Evolutionary conservation across 1,139 yeast species (phyloP).

Genomic region (Sugiyamaella neomexicana): DNA sequence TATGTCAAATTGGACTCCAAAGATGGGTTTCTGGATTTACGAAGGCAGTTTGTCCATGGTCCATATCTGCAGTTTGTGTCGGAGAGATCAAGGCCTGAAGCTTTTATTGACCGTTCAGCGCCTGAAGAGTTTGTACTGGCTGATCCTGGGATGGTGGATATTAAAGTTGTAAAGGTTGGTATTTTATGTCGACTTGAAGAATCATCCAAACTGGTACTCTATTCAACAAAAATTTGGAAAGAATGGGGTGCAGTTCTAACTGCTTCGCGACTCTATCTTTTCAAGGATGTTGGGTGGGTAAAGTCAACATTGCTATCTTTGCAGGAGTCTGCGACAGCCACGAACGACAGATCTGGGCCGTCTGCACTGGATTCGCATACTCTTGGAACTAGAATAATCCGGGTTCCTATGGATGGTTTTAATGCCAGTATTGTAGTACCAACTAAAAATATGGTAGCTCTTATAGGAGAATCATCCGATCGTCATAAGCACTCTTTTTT

Average conservation of each 20-base stretch:
- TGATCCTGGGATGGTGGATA: constrained; percentile 44
- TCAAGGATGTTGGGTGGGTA: constrained; percentile 45
- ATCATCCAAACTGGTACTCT: constrained; percentile 36
- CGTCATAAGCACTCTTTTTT: constrained; percentile 32
- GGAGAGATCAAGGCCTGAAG: constrained; percentile 42
- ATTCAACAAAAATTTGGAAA: constrained; percentile 40
- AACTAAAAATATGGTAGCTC: constrained; percentile 43
- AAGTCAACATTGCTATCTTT: constrained; percentile 21
- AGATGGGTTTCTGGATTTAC: constrained; percentile 34
- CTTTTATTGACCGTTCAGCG: constrained; percentile 34
- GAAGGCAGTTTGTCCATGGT: constrained; percentile 38
- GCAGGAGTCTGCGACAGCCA: background rate
- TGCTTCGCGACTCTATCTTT: constrained; percentile 44
- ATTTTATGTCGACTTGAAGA: constrained; percentile 42
- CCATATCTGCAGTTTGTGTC: constrained; percentile 42
- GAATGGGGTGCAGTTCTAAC: constrained; percentile 48
- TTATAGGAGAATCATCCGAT: constrained; percentile 22
- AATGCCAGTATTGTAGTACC: constrained; percentile 41
- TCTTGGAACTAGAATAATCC: constrained; percentile 26
- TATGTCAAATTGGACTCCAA: constrained; percentile 32
- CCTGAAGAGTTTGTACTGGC: constrained; percentile 35
- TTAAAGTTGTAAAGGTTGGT: constrained; percentile 45
- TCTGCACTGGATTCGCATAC: background rate
- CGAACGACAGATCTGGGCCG: background rate
- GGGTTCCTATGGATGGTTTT: constrained; percentile 44